Evolutionary conservation across 495 filamentous ascomycete genomes (phyloP).

Genomic region (Podospora appendiculata): DNA sequence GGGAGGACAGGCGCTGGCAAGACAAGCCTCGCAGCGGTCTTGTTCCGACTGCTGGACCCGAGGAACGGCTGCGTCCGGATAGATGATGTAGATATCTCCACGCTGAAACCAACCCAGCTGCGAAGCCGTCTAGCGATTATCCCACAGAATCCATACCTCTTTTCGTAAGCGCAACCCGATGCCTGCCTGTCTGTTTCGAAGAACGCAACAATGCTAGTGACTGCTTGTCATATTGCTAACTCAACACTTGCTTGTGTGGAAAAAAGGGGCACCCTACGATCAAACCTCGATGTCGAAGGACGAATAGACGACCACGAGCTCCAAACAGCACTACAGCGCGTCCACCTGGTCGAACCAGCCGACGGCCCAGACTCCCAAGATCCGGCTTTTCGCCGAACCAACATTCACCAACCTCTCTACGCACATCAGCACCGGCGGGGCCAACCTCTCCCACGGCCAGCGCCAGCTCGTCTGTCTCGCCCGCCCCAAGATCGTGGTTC

Average conservation of each 20-base stretch:
- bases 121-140: slow-evolving; percentile 45
- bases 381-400: background rate
- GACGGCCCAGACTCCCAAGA: background rate
- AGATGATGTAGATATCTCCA: slow-evolving; percentile 43
- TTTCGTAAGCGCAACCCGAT: slow-evolving; percentile 20
- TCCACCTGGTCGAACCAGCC: slow-evolving; percentile 29
- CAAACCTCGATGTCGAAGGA: slow-evolving; percentile 44
- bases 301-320: slow-evolving; percentile 49
- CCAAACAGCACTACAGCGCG: slow-evolving; percentile 46
- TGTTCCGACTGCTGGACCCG: slow-evolving; percentile 44
- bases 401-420: slow-evolving; percentile 19
- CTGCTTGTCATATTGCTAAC: background rate
- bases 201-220: background rate
- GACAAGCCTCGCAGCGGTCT: slow-evolving; percentile 34
- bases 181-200: no score
- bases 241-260: background rate
- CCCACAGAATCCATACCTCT: slow-evolving; percentile 47
- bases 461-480: slow-evolving; percentile 67
- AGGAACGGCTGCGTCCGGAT: slow-evolving; percentile 37
- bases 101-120: slow-evolving; percentile 37
- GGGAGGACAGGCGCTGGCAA: slow-evolving; percentile 44
- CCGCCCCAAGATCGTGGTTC: slow-evolving; percentile 66
- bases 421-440: slow-evolving; percentile 27
- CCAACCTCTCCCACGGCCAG: slow-evolving; percentile 48
- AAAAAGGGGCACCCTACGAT: slow-evolving; percentile 37